Evolutionary conservation across 176 grass and related monocot species (phyloP), one percentile per base, ranked within the genome.

Genomic region (Oropetium thomaeum): DNA sequence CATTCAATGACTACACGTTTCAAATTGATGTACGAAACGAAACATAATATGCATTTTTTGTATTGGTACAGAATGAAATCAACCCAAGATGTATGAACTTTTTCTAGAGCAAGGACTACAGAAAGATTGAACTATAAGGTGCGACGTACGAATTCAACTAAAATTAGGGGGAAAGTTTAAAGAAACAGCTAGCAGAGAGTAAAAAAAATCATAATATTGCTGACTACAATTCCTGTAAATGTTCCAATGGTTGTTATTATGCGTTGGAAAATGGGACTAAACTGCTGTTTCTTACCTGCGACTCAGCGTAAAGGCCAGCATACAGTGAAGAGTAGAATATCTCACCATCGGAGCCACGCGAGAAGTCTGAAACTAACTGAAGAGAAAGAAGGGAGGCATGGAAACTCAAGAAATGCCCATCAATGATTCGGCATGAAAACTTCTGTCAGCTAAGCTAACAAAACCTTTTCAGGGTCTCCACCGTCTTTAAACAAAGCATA

Each of bases 261-360:
- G 43, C 2, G 5, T 44, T 44, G 3, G 10, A 44, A 44, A 44
- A 44, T 45, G 3, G 43, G 43, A 10, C 20, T 52, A 52, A 52
- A n/a, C 7, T 52, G n/a, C 7, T 1, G 49, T 22, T 20, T 22
- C 49, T 9, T 52, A 52, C 95, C 95, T 91, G 78, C 73, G 90
- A 93, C 86, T 97, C 90, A 44, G 93, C 85, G 68, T 91, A 92
- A 62, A 97, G 88, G 34, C 90, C 90, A 23, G 90, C 58, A 53
- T 93, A 97, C 43, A 97, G 68, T 81, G 86, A 83, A n/a, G 94
- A 82, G 72, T 97, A 97, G 49, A 97, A 97, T 26, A 85, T 39
- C 33, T 97, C 88, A 23, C 83, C 66, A 20, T 69, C 88, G 68
- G 70, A 70, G 19, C 86, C 63, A 39, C 48, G 55, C 20, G 79